Evolutionary conservation across 176 grass and related monocot genomes (phyloP).

Genomic region (Pontederia paniculata): DNA sequence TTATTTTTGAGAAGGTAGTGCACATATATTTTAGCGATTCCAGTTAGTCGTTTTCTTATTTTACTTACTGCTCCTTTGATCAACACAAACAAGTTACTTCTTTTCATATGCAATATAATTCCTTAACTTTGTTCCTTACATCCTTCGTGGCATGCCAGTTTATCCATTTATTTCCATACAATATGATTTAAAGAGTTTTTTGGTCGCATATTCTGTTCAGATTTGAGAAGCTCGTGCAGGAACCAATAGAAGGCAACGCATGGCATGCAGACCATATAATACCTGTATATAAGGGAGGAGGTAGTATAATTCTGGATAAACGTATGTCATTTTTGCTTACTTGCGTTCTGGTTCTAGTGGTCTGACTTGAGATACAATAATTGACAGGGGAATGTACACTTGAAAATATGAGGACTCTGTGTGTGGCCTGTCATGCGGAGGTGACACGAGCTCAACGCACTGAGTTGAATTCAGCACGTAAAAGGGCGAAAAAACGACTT

Average conservation of each 20-base stretch:
- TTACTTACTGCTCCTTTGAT: too few relatives aligned
- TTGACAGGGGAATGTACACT: conserved; percentile 68
- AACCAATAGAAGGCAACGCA: conserved; percentile 70
- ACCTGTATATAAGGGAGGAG: conserved; percentile 87
- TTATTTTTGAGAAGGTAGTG: too few relatives aligned
- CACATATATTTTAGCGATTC: too few relatives aligned
- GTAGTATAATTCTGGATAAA: conserved; percentile 22
- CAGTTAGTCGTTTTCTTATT: too few relatives aligned
- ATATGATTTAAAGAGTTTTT: conserved; percentile 13
- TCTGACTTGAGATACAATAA: conserved; percentile 5
- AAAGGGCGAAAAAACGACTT: conserved; percentile 56
- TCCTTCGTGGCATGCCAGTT: background rate
- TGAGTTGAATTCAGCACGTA: conserved; percentile 39
- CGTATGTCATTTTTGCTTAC: background rate
- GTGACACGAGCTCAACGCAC: conserved; percentile 46
- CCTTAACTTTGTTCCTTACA: too few relatives aligned
- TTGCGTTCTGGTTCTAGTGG: conserved; percentile 19
- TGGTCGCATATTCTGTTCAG: conserved; percentile 23
- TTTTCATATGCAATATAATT: too few relatives aligned
- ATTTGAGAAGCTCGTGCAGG: conserved; percentile 49
- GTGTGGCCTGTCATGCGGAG: conserved; percentile 72
- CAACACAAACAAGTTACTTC: too few relatives aligned
- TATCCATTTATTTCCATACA: conserved; percentile 18
- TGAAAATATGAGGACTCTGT: conserved; percentile 98
- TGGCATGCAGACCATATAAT: conserved; percentile 94